A percentile compares a stretch with the other conserved stretches of the same genome.
phyloP scores from a whole-genome alignment of 2,329 filamentous ascomycete genomes.

The Arthrobotrys pseudoclavata region DNA sequence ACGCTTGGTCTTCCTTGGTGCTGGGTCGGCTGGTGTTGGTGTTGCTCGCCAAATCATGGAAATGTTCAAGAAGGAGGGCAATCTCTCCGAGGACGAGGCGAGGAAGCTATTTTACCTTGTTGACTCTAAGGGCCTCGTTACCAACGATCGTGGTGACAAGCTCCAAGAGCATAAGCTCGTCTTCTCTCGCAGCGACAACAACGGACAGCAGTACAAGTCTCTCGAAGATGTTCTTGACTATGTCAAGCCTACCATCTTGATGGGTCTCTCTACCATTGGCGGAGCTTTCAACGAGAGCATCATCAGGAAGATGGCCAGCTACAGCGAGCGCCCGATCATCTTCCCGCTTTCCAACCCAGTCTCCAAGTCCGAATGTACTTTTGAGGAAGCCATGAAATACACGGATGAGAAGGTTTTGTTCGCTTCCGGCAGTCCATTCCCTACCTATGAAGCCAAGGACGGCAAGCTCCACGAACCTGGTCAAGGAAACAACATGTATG shows the following conservation, averaged over 20 bases:
- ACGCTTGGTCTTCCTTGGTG: conserved; percentile 94
- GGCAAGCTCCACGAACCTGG: conserved; percentile 80
- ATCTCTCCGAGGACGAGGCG: conserved; percentile 84
- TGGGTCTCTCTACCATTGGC: conserved; percentile 93
- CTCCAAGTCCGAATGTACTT: conserved; percentile 97
- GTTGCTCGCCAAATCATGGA: conserved; percentile 98
- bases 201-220: conserved; percentile 78
- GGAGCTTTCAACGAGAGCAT: conserved; percentile 93
- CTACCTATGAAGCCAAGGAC: conserved; percentile 72
- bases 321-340: conserved; percentile 86
- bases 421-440: conserved; percentile 94
- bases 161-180: conserved; percentile 90
- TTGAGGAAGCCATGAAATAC: conserved; percentile 90
- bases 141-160: conserved; percentile 90
- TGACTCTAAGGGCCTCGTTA: conserved; percentile 96
- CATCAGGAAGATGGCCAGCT: conserved; percentile 74
- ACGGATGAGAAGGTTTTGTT: conserved; percentile 94
- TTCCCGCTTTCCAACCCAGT: conserved; percentile 97
- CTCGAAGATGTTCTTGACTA: conserved; percentile 93
- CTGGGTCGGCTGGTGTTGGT: conserved; percentile 94
- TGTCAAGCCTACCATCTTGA: conserved; percentile 92
- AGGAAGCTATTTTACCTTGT: conserved; percentile 96
- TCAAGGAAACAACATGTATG: conserved; percentile 86
- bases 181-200: conserved; percentile 76
- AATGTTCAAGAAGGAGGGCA: conserved; percentile 91